Evolutionary conservation across 176 grass and related monocot genomes (phyloP).

Genomic region (Microstegium vimineum): DNA sequence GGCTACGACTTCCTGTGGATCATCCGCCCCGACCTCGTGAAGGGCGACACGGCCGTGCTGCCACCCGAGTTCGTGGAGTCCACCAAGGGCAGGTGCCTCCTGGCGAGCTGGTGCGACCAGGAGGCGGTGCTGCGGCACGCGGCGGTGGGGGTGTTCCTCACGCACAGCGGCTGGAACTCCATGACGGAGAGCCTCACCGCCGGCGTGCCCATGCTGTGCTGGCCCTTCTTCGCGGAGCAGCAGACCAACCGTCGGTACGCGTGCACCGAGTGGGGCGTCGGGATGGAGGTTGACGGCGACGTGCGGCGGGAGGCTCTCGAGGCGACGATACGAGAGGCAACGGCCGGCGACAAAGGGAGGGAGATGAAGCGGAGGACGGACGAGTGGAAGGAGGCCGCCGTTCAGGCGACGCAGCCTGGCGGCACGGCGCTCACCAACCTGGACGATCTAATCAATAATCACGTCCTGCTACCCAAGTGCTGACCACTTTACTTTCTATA

Average conservation of each 20-base stretch:
- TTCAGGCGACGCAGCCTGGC: neutral
- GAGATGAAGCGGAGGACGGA: constrained; percentile 12
- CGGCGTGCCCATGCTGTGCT: constrained; percentile 45
- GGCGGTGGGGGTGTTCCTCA: constrained; percentile 43
- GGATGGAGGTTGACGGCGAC: constrained; percentile 4
- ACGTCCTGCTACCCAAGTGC: neutral
- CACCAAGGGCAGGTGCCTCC: neutral
- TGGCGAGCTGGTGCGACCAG: constrained; percentile 36
- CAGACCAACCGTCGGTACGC: constrained; percentile 30
- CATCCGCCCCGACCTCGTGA: constrained; percentile 41
- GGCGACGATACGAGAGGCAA: constrained; percentile 14
- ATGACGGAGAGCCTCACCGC: constrained; percentile 37
- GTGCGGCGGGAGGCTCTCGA: constrained; percentile 13
- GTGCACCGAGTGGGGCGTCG: constrained; percentile 26
- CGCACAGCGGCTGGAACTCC: constrained; percentile 72
- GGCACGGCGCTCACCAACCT: neutral
- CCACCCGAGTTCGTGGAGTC: constrained; percentile 31
- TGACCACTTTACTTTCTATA: neutral
- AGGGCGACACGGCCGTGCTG: constrained; percentile 25
- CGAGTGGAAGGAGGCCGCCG: constrained; percentile 7
- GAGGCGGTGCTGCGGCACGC: constrained; percentile 26
- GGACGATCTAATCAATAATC: neutral
- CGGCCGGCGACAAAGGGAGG: constrained; percentile 23
- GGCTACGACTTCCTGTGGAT: constrained; percentile 54
- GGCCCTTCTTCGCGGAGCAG: constrained; percentile 46